Base-by-base conservation (phyloP, 2,329 filamentous ascomycete genomes). In the Gyromitra esculenta region DNA sequence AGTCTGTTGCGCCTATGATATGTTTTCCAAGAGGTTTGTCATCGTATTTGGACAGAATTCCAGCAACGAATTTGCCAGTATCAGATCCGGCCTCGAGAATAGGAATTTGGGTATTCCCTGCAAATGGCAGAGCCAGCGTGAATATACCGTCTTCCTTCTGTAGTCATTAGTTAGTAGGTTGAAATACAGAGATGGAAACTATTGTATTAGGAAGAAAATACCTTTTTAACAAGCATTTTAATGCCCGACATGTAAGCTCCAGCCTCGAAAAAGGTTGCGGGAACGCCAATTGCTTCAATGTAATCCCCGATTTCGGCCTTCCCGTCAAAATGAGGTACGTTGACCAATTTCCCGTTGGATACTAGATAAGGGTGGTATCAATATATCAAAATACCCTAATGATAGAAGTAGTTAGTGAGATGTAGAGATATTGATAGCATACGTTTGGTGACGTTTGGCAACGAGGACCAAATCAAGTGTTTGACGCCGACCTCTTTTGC, bases 261-360 rank as follows among this genome's bases (percentile, higher is more conserved):
- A 0, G 87, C 85, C n/a, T 86, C 82, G 80, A 88, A 86, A 80
- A 89, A 89, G 0, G 87, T 85, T 9, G 84, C 84, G 0, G 85
- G 85, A 1, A 90, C 82, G 0, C 84, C 85, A 1, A 86, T 82
- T 0, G 79, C 72, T 18, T 86, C 85, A 60, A 89, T 86, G 80
- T 90, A 88, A n/a, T 84, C 79, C 78, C 89, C 88, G 0, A 88
- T 85, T 11, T 85, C 82, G 21, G 87, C 88, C 81, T 90, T 90
- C 81, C 82, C 83, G 81, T 90, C 88, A 76, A 90, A 90, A 78
- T 88, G 86, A 76, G 84, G 65, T 1, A 81, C 80, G 75, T 82
- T 79, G 41, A 69, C 56, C 48, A 81, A 76, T 76, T 80, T 79
- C 5, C 82, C 82, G 4, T 79, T 78, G 13, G 80, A 79, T 0